Conservation (phyloP, 2,329 filamentous ascomycete genomes). For the Endothia cerciana region DNA sequence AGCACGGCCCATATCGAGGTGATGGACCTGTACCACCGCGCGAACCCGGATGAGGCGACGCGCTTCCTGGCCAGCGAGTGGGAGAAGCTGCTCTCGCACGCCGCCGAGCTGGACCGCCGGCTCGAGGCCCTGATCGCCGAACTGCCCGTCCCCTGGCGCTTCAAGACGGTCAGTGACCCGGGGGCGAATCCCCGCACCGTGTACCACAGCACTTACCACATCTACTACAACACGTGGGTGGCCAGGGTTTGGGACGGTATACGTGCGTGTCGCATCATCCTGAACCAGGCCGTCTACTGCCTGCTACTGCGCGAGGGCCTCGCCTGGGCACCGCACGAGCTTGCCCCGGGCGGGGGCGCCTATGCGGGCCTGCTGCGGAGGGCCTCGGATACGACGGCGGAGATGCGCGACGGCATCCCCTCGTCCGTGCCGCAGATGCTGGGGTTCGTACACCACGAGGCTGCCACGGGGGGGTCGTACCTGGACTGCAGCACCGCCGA, state of each 20-base stretch:
- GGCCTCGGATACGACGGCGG: not conserved
- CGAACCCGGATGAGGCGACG: constrained; percentile 6
- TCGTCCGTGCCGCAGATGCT: constrained; percentile 26
- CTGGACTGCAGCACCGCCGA: constrained; percentile 2
- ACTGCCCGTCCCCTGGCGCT: constrained; percentile 4
- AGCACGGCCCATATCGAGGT: constrained; percentile 24
- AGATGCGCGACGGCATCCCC: constrained; percentile 18
- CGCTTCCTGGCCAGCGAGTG: constrained; percentile 16
- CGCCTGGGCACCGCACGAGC: constrained; percentile 17
- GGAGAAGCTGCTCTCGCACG: constrained; percentile 18
- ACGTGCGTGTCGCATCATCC: constrained; percentile 22
- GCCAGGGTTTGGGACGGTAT: constrained; percentile 22
- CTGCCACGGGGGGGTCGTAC: not conserved
- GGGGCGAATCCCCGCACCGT: constrained; percentile 12
- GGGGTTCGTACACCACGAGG: constrained; percentile 22
- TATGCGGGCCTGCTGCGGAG: constrained; percentile 9
- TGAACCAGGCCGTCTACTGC: constrained; percentile 19
- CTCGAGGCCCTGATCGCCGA: constrained; percentile 8
- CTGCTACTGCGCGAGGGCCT: constrained; percentile 19
- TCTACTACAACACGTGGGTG: constrained; percentile 21
- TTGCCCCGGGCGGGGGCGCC: constrained; percentile 7
- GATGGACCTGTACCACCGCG: constrained; percentile 21
- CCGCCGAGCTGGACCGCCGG: constrained; percentile 18
- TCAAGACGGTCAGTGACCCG: constrained; percentile 15
- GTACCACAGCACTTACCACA: constrained; percentile 19